Conservation (phyloP, 2,329 filamentous ascomycete species). For the Talaromyces sp. region DNA sequence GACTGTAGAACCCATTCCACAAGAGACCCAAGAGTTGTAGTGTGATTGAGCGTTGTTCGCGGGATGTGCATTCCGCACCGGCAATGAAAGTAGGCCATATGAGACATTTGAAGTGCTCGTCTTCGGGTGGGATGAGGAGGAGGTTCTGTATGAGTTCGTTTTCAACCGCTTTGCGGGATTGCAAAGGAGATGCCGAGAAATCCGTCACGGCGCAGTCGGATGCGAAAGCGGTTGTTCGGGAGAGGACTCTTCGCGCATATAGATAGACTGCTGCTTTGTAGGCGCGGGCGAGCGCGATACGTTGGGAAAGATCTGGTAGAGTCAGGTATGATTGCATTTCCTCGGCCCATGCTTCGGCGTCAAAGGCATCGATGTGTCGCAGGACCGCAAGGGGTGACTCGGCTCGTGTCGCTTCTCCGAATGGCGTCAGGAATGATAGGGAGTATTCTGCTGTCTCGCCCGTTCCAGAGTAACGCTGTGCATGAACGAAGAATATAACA, state of each 20-base stretch:
- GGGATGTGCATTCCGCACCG: constrained; percentile 37
- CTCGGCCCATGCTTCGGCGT: constrained; percentile 36
- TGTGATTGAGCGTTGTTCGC: constrained; percentile 31
- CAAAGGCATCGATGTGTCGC: constrained; percentile 38
- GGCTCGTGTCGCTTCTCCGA: constrained; percentile 27
- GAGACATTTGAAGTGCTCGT: constrained; percentile 43
- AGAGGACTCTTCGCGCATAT: constrained; percentile 39
- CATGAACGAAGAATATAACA: constrained; percentile 40
- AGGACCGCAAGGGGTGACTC: constrained; percentile 33
- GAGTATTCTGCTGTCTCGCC: constrained; percentile 25
- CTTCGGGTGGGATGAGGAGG: constrained; percentile 32
- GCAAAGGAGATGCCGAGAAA: not conserved
- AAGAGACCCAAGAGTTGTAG: constrained; percentile 32
- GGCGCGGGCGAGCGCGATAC: constrained; percentile 46
- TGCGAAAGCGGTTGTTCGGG: constrained; percentile 16
- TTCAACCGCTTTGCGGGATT: constrained; percentile 20
- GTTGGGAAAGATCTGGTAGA: constrained; percentile 46
- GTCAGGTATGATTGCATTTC: constrained; percentile 41
- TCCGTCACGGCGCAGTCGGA: constrained; percentile 1
- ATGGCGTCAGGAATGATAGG: constrained; percentile 27
- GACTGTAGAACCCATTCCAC: constrained; percentile 35
- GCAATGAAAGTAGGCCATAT: constrained; percentile 46
- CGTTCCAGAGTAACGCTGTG: constrained; percentile 33
- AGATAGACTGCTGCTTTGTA: constrained; percentile 41
- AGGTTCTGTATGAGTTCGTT: constrained; percentile 35